Evolutionary conservation across 352 stramenopile species (phyloP), one percentile per base, ranked within the genome.

Genomic region (Peronospora belbahrii): DNA sequence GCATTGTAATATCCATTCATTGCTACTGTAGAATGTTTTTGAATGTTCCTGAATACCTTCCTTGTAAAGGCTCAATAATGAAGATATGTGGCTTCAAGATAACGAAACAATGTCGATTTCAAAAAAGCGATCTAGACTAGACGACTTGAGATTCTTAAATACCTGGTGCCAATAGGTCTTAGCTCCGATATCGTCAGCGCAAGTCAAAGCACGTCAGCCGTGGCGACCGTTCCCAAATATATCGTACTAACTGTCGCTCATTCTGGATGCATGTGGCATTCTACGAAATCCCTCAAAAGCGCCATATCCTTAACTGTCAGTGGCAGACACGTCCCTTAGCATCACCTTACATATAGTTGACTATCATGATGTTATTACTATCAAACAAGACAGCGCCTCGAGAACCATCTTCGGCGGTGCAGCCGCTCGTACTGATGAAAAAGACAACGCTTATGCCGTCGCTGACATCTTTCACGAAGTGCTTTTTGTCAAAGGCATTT

Each of bases 401-500:
- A 33, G 34, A 61, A 13, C 24, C 13, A 17, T 48, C 61, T 6
- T 40, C 48, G 34, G 35, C 40, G 22, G 28, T 28, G 19, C 22
- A 68, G 54, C 58, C 53, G 14, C 22, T 73, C 27, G 39, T 51
- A 24, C 20, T 73, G 17, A 37, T 65, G 14, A 59, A 56, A 18
- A 67, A 52, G 45, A 46, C 49, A 8, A 36, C 64, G n/a, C 11
- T 65, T 27, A 52, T 68, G 39, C 60, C 56, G 28, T 43, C 56
- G 25, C 52, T 74, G 6, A 51, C 53, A 10, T 58, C 52, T 4
- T 58, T 66, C 39, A 74, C 60, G 10, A 68, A 59, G 51, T 59
- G 40, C 28, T 70, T 74, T 34, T 30, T 74, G 14, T 33, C 52
- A 3, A 74, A 68, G 52, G 41, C 60, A 22, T 61, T 74, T 36